These are phyloP conservation scores for Vitis rotundifolia DNA, from an alignment of 164 flowering plant species.

Conservation along the genomic window DNA sequence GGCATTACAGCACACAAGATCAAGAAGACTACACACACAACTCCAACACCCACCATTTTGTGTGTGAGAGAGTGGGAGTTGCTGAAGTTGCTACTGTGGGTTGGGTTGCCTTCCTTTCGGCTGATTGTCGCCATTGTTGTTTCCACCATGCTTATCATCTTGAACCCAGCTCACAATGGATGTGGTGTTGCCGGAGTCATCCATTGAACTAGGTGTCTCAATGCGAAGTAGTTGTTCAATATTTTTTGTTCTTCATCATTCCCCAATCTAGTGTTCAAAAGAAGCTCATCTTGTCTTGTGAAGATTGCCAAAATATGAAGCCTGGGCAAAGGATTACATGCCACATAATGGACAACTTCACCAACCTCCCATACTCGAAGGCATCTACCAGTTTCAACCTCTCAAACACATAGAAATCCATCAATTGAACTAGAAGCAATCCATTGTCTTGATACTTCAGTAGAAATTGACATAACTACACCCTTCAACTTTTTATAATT, in stretches of 20 bases:
- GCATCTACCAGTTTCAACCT: conserved; percentile 89
- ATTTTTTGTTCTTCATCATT: conserved; percentile 64
- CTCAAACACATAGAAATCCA: conserved; percentile 95
- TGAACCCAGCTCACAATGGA: conserved; percentile 66
- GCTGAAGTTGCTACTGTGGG: too few relatives aligned
- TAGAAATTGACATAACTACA: conserved; percentile 76
- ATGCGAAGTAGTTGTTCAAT: conserved; percentile 63
- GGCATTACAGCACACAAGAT: conserved; percentile 17
- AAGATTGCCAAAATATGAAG: conserved; percentile 77
- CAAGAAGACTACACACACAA: conserved; percentile 1
- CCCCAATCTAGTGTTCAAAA: conserved; percentile 77
- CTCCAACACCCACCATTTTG: conserved; percentile 18
- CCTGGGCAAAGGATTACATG: conserved; percentile 87
- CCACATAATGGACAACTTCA: conserved; percentile 67
- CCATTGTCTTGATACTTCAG: conserved; percentile 79
- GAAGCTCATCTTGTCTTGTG: conserved; percentile 60
- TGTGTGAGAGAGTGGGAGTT: neutral
- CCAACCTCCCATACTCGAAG: conserved; percentile 70
- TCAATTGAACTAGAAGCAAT: conserved; percentile 94
- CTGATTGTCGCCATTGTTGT: too few relatives aligned
- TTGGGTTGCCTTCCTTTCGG: too few relatives aligned
- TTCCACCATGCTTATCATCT: conserved; percentile 32
- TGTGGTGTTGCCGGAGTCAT: conserved; percentile 46
- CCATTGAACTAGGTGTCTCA: conserved; percentile 31
- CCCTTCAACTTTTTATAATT: too few relatives aligned